Evolutionary conservation across 352 stramenopile genomes (phyloP), one percentile per base, ranked within the genome.

Genomic region (Phytopythium ostracodes): DNA sequence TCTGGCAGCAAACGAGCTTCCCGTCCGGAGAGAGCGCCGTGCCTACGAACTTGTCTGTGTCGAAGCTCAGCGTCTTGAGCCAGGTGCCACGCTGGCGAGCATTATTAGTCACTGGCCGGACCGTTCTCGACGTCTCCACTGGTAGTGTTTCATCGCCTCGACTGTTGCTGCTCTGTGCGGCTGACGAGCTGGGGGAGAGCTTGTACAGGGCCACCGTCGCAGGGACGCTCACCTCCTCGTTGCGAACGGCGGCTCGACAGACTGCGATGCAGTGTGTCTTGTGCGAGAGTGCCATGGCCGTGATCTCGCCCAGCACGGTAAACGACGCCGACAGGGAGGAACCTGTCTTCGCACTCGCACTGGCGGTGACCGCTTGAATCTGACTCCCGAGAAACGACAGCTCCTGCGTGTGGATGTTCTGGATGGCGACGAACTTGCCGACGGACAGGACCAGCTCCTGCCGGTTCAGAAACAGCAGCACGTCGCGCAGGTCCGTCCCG

Each of bases 401-500:
- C 47, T 91, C 79, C 38, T 91, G 81, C 0, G 62, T 75, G 43
- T 83, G 79, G 5, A 78, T 65, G 63, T 93, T 86, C 56, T 93
- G 84, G 20, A 92, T 63, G 55, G 81, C 79, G 14, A 79, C 77
- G 53, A 78, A 79, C 61, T 90, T 90, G 51, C 81, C 84, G 40
- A 90, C 70, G 29, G 64, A 77, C 40, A 89, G 61, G 27, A 92
- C 62, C 27, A 93, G 59, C 60, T 91, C 82, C 5, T 89, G 64
- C 7, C 75, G 77, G 65, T 81, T 75, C 20, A 89, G 42, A 49
- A 76, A 83, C 25, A 86, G 62, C 9, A 91, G n/a, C 9, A 72
- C 54, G 64, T 91, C 83, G 20, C 81, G 83, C 33, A 88, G 63
- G 7, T 67, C 61, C 4, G 70, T 78, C 65, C 72, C 74, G 56